Percentiles rank a stretch among this genome's conserved stretches.
Evolutionary conservation across 306 rosid genomes (phyloP).

Genomic region (Gillenia trifoliata): DNA sequence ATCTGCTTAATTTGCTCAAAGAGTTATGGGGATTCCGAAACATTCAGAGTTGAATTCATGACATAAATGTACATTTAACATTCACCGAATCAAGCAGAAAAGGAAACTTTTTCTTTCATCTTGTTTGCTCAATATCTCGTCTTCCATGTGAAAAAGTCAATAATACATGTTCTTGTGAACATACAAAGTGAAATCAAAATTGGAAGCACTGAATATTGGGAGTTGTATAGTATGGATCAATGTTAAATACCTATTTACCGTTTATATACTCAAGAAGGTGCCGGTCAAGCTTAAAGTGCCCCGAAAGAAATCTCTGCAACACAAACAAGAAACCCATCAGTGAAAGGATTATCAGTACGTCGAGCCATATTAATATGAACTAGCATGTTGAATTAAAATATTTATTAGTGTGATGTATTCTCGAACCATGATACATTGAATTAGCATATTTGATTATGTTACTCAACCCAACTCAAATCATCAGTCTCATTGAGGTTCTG

Average conservation of each 20-base stretch:
- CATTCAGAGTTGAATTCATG: neutral
- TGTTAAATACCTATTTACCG: constrained; percentile 45
- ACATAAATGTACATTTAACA: neutral
- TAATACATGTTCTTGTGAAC: neutral
- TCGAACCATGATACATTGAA: neutral
- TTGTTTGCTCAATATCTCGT: neutral
- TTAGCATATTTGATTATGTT: neutral
- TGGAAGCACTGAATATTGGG: neutral
- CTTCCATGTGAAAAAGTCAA: neutral
- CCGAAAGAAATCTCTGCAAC: constrained; percentile 67
- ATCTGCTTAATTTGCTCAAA: neutral
- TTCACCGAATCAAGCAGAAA: neutral
- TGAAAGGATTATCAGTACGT: neutral
- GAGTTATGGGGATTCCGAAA: neutral
- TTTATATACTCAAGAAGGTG: constrained; percentile 72
- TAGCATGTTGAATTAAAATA: neutral
- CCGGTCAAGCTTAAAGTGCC: constrained; percentile 77
- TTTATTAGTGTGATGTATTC: neutral
- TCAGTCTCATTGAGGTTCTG: neutral
- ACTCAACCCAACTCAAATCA: neutral
- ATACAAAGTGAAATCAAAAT: neutral
- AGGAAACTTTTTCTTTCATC: neutral
- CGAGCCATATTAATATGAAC: neutral
- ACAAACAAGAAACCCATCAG: neutral
- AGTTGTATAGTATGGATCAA: neutral